Percentiles rank a stretch among this genome's conserved stretches.
These are phyloP conservation scores for Globisporangium nagaii DNA, from an alignment of 352 stramenopile genomes.

Conservation along the genomic window DNA sequence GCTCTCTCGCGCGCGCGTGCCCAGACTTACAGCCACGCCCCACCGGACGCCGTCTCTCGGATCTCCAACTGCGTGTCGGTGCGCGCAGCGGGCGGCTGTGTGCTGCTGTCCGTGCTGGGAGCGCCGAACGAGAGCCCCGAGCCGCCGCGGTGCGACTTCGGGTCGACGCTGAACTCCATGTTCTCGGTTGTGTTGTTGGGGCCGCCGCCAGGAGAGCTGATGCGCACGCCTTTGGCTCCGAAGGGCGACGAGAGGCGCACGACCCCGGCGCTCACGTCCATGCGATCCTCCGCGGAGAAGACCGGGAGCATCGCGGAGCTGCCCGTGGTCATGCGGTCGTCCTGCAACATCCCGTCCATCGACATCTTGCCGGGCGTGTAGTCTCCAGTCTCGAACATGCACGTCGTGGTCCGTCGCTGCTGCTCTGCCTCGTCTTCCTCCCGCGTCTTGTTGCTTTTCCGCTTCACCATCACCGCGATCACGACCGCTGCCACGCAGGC, in stretches of 20 bases:
- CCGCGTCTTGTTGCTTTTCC: background rate
- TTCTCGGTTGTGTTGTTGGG: background rate
- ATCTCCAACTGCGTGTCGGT: constrained; percentile 1
- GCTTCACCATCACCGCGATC: constrained; percentile 11
- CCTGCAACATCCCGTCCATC: constrained; percentile 12
- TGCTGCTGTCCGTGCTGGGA: background rate
- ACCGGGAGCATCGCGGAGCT: constrained; percentile 10
- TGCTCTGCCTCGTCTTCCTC: constrained; percentile 4
- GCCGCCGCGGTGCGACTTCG: background rate
- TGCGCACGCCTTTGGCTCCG: constrained; percentile 5
- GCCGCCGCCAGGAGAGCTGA: constrained; percentile 4
- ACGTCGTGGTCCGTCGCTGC: constrained; percentile 5
- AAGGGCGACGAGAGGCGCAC: constrained; percentile 13
- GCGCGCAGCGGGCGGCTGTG: background rate
- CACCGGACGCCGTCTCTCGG: too few species aligned
- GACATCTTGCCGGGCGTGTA: constrained; percentile 7
- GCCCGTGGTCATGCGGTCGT: constrained; percentile 2
- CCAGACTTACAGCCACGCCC: too few species aligned
- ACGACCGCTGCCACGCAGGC: constrained; percentile 2
- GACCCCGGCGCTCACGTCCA: constrained; percentile 3
- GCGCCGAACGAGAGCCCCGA: background rate
- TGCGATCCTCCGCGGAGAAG: constrained; percentile 6
- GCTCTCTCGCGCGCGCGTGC: background rate
- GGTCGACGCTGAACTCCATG: constrained; percentile 10
- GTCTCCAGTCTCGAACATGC: constrained; percentile 12